Evolutionary conservation across 2,329 filamentous ascomycete species (phyloP).

Genomic region (Aspergillus calidoustus): DNA sequence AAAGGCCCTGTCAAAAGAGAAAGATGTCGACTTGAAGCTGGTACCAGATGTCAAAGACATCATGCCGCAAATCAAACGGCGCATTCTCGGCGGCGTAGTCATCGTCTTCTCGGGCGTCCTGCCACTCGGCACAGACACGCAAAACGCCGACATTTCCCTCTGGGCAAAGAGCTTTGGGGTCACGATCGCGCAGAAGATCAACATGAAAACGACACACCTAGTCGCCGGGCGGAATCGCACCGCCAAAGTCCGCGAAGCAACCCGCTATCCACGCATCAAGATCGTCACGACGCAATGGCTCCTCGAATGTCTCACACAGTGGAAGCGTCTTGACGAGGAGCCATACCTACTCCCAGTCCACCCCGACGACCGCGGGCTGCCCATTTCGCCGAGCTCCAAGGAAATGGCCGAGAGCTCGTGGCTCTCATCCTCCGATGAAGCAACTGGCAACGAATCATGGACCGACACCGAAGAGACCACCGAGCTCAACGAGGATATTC

Average conservation of each 20-base stretch:
- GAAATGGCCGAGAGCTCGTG: slow-evolving; percentile 51
- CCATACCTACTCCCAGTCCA: slow-evolving; percentile 80
- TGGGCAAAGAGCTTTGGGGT: slow-evolving; percentile 90
- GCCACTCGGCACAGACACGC: slow-evolving; percentile 77
- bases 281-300: slow-evolving; percentile 95
- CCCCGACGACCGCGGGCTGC: slow-evolving; percentile 64
- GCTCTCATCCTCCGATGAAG: slow-evolving; percentile 52
- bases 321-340: slow-evolving; percentile 77
- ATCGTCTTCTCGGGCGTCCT: slow-evolving; percentile 92
- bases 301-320: slow-evolving; percentile 79
- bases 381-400: slow-evolving; percentile 44
- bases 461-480: slow-evolving; percentile 48
- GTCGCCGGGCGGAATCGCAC: slow-evolving; percentile 70
- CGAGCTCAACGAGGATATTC: slow-evolving; percentile 49
- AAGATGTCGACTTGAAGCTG: slow-evolving; percentile 57
- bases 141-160: slow-evolving; percentile 81
- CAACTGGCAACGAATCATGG: slow-evolving; percentile 50
- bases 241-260: slow-evolving; percentile 87
- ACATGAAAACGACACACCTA: slow-evolving; percentile 54
- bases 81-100: slow-evolving; percentile 73
- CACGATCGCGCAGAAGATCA: slow-evolving; percentile 51
- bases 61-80: slow-evolving; percentile 79
- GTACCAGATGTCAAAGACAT: slow-evolving; percentile 86
- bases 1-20: slow-evolving; percentile 46
- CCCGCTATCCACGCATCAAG: slow-evolving; percentile 77